phyloP scores from a whole-genome alignment of 176 grass and related monocot species.

The Zoysia japonica region DNA sequence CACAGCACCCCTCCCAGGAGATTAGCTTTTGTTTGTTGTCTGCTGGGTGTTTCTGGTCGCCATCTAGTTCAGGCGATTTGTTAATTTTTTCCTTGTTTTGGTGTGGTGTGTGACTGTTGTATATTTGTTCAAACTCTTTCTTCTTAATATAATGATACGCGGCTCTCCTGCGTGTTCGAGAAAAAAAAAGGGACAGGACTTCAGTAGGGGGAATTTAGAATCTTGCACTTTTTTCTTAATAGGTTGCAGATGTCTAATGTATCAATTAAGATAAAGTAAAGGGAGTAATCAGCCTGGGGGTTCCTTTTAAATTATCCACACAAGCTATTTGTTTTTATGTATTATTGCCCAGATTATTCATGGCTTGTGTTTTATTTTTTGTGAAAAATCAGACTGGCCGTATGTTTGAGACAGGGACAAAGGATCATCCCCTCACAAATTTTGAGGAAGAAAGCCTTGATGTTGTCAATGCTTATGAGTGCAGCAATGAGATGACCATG shows the following conservation, averaged over 20 bases:
- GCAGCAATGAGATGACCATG: conserved; percentile 1
- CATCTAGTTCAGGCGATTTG: no score
- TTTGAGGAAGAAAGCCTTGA: background rate
- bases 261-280: background rate
- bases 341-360: background rate
- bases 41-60: no score
- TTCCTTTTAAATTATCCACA: background rate
- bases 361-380: conserved; percentile 16
- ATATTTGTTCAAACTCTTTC: no score
- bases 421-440: conserved; percentile 6
- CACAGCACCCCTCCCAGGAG: no score
- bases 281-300: background rate
- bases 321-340: background rate
- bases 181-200: background rate
- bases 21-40: no score
- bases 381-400: conserved; percentile 18
- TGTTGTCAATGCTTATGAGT: conserved; percentile 25
- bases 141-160: no score
- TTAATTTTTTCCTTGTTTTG: no score
- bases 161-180: no score
- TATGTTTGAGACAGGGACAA: conserved; percentile 4
- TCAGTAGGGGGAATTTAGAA: background rate
- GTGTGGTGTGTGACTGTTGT: no score
- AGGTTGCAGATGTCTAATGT: background rate
- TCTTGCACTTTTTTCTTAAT: conserved; percentile 11